Evolutionary conservation across 768 basidiomycete species (phyloP).

Genomic region (Tubosaeta sp.): DNA sequence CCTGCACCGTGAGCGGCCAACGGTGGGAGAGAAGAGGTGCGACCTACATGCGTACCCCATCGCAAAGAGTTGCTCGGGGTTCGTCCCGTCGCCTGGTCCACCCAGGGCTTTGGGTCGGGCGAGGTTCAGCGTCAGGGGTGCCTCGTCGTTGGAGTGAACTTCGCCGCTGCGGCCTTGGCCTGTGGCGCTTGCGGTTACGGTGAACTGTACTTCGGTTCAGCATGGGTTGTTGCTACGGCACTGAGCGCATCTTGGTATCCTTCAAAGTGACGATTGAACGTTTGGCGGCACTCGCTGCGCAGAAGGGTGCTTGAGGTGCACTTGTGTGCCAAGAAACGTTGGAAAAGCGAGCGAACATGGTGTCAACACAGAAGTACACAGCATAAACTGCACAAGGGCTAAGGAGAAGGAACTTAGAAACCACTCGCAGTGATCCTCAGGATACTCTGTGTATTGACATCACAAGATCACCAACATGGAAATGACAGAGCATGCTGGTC

Average conservation of each 20-base stretch:
- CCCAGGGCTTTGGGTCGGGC: conserved; percentile 55
- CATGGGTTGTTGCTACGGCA: neutral
- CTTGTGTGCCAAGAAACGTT: conserved; percentile 10
- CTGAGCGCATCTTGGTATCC: conserved; percentile 38
- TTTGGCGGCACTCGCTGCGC: neutral
- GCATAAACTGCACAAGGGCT: conserved; percentile 9
- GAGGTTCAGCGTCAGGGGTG: conserved; percentile 46
- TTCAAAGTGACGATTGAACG: conserved; percentile 35
- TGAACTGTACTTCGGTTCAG: conserved; percentile 45
- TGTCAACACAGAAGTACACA: too few relatives aligned
- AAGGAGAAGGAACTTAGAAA: conserved; percentile 51
- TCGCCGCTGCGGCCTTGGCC: conserved; percentile 65
- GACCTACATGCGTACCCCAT: conserved; percentile 64
- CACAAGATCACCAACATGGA: conserved; percentile 87
- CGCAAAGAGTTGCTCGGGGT: conserved; percentile 68
- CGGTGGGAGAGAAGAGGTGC: neutral
- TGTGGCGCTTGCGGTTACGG: conserved; percentile 58
- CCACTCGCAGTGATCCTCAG: conserved; percentile 82
- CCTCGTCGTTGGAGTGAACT: conserved; percentile 38
- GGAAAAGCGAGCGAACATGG: conserved; percentile 21
- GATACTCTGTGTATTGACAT: conserved; percentile 89
- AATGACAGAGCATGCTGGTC: conserved; percentile 83
- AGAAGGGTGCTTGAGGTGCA: conserved; percentile 13
- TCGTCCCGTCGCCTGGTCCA: conserved; percentile 59
- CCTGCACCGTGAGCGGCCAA: neutral